A percentile compares a stretch with the other conserved stretches of the same genome.
Conservation (phyloP, 2,329 filamentous ascomycete species). For the Rhexocercosporidium sp. region DNA sequence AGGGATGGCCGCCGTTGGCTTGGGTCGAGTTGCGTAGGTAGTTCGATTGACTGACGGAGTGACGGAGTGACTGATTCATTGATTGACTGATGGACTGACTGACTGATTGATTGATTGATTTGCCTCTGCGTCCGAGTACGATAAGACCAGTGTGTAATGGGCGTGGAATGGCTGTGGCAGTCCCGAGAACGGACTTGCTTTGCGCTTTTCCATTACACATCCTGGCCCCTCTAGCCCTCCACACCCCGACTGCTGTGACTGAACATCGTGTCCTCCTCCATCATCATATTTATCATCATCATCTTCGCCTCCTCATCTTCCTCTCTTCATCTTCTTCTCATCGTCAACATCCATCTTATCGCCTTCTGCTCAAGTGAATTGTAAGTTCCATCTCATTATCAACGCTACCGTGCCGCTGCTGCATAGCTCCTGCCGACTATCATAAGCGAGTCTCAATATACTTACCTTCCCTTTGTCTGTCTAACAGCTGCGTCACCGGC, state of each 20-base stretch:
- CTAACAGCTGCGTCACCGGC: conserved; percentile 2
- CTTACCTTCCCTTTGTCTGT: conserved; percentile 10
- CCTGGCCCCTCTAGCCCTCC: conserved; percentile 10
- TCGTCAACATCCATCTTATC: conserved; percentile 23
- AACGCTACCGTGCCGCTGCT: conserved; percentile 12
- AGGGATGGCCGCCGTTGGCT: conserved; percentile 1
- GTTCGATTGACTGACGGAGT: background rate
- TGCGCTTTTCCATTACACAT: conserved; percentile 6
- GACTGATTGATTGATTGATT: background rate
- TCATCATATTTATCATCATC: too few species aligned
- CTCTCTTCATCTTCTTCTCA: background rate
- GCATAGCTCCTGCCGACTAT: conserved; percentile 15
- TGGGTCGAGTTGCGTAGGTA: background rate
- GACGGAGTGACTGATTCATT: background rate
- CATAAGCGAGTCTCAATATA: conserved; percentile 30
- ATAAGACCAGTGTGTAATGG: conserved; percentile 11
- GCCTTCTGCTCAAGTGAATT: conserved; percentile 10
- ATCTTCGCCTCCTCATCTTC: background rate
- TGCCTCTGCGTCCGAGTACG: background rate
- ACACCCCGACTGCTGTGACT: conserved; percentile 8
- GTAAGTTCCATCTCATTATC: conserved; percentile 24
- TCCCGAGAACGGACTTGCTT: conserved; percentile 16
- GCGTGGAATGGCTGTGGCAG: background rate
- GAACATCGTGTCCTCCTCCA: conserved; percentile 8
- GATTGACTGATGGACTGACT: background rate